A percentile compares a stretch with the other conserved stretches of the same genome.
Conservation (phyloP, 371 early-diverging fungal species). For the Amoeboaphelidium protococcarum region DNA sequence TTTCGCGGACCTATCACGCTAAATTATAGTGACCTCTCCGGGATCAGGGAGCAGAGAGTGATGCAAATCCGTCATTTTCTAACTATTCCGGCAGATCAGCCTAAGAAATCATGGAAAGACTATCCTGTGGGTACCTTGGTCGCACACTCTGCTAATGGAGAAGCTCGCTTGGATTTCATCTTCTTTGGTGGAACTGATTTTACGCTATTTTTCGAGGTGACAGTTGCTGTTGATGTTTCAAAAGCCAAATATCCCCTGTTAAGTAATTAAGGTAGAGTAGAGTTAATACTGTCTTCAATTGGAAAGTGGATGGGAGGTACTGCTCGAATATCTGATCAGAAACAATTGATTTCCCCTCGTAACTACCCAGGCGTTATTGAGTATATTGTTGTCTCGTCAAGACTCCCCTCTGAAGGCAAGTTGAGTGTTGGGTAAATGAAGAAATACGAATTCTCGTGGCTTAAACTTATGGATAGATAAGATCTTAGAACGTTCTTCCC, state of each 20-base stretch:
- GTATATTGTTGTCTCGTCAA: neutral
- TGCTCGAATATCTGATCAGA: neutral
- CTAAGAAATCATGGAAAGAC: neutral
- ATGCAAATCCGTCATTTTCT: neutral
- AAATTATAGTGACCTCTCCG: neutral
- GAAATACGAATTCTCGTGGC: neutral
- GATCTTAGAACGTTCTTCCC: neutral
- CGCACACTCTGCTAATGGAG: neutral
- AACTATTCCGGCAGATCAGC: neutral
- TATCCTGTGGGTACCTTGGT: neutral
- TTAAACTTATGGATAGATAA: neutral
- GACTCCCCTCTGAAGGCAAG: neutral
- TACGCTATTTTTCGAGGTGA: neutral
- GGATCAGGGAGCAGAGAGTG: neutral
- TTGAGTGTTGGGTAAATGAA: neutral
- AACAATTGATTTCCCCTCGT: neutral
- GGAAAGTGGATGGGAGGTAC: neutral
- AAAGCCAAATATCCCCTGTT: neutral
- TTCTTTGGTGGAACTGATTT: neutral
- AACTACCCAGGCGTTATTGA: neutral
- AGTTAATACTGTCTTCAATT: neutral
- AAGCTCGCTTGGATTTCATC: neutral
- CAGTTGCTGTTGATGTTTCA: neutral
- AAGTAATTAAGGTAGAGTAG: neutral
- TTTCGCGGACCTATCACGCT: neutral